Percentiles rank a stretch among this genome's conserved stretches.
Evolutionary conservation across 2,329 filamentous ascomycete genomes (phyloP).

Genomic region (Colletotrichum trifolii): DNA sequence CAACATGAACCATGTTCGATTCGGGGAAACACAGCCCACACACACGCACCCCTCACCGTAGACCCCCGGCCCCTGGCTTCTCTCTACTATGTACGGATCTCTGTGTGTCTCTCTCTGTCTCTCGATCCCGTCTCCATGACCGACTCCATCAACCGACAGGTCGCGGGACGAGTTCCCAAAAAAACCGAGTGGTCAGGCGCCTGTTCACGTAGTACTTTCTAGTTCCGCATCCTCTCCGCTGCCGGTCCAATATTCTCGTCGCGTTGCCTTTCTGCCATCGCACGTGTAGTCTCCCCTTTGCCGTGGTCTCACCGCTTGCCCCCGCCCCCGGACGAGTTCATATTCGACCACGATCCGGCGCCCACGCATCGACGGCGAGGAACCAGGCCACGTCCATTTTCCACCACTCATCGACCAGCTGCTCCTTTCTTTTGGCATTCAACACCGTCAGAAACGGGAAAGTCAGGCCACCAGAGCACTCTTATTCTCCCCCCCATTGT

Average conservation of each 20-base stretch:
- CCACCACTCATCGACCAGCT: conserved; percentile 34
- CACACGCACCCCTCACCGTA: background rate
- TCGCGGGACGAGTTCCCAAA: conserved; percentile 14
- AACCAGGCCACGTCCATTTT: conserved; percentile 21
- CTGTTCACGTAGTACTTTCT: background rate
- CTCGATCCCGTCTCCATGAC: background rate
- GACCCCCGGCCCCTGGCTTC: background rate
- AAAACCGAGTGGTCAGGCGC: conserved; percentile 15
- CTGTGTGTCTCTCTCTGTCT: background rate
- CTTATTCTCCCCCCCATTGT: background rate
- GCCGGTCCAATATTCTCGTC: conserved; percentile 22
- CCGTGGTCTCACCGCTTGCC: conserved; percentile 30
- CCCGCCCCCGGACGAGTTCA: conserved; percentile 33
- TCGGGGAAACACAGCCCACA: too few species aligned
- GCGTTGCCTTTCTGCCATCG: conserved; percentile 24
- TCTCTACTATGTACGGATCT: background rate
- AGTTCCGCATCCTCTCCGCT: conserved; percentile 16
- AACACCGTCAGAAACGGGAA: conserved; percentile 12
- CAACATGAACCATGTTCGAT: too few species aligned
- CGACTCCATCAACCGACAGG: conserved; percentile 8
- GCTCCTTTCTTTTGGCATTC: conserved; percentile 7
- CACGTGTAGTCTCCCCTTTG: background rate
- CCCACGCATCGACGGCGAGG: background rate
- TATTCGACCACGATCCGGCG: conserved; percentile 33
- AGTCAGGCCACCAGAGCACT: conserved; percentile 1